Conservation (phyloP, 148 eudicot species). For the Nepenthes gracilis region DNA sequence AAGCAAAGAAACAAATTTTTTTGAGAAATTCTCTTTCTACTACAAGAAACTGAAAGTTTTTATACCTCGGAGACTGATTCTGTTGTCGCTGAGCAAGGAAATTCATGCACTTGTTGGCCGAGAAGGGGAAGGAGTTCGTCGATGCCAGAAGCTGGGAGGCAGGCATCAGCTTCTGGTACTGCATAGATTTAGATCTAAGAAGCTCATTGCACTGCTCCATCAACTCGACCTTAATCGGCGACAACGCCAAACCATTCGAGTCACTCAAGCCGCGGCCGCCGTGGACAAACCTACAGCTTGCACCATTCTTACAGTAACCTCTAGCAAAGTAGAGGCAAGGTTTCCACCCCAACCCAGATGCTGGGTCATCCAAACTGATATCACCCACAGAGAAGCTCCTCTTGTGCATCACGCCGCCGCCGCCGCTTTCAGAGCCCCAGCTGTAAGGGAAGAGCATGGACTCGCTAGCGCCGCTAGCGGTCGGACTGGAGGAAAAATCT, state of each 20-base stretch:
- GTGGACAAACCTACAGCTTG: conserved; percentile 56
- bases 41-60: too few relatives aligned
- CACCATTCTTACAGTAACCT: conserved; percentile 75
- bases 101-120: too few relatives aligned
- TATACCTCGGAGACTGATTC: too few relatives aligned
- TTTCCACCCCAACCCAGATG: conserved; percentile 44
- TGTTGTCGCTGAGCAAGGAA: too few relatives aligned
- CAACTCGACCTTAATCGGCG: conserved; percentile 28
- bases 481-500: conserved; percentile 6
- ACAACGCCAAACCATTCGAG: conserved; percentile 10
- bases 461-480: background rate
- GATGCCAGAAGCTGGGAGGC: too few relatives aligned
- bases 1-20: background rate
- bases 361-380: conserved; percentile 36
- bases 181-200: background rate
- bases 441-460: background rate
- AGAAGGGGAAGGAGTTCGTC: too few relatives aligned
- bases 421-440: background rate
- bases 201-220: background rate
- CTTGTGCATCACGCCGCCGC: conserved; percentile 19
- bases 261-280: conserved; percentile 17
- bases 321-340: conserved; percentile 61
- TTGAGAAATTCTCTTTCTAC: too few relatives aligned
- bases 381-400: conserved; percentile 64
- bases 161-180: too few relatives aligned